Evolutionary conservation across 768 basidiomycete species (phyloP), one percentile per base, ranked within the genome.

Genomic region (Serendipita sp.): DNA sequence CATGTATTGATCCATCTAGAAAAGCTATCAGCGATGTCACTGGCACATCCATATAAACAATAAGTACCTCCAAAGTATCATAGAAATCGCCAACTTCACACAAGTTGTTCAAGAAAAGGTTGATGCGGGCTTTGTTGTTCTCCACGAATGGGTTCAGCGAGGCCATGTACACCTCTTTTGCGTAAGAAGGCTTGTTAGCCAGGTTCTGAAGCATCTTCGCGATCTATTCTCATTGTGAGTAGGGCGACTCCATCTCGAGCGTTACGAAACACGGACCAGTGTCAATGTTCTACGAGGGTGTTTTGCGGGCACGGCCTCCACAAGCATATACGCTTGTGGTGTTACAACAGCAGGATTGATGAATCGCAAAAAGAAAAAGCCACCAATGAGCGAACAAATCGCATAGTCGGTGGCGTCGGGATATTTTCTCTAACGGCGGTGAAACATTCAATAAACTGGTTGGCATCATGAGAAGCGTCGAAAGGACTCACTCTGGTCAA

Each of bases 1-100:
- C 93, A 99, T 97, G 73, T 99, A 99, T 78, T 98, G 96, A 74
- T 99, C 96, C 86, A 98, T 95, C 95, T 96, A 67, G 31, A n/a
- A 34, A 34, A 20, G 31, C 33, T 20, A 58, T 64, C 43, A 62
- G 63, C 30, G 64, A 11, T 3, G 42, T 13, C 30, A 33, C 41
- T 22, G 16, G 0, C 45, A 7, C 20, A n/a, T 42, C 43, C 22
- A 24, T 16, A 24, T 17, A 16, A 43, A 24, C n/a, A 14, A 3
- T 44, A 44, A 50, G 72, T 65, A 91, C 93, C 86, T 99, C 96
- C 42, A 99, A 79, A 11, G 94, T 93, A 67, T 99, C 96, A 73
- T 98, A 98, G 72, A 99, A 99, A 74, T 99, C 96, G 61, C 94
- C 94, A 60, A 99, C 95, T 74, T 99, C 96, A 71, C 96, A 99